These are phyloP conservation scores for Cyberlindnera sargentensis DNA, from an alignment of 805 yeast species.

Conservation along the genomic window DNA sequence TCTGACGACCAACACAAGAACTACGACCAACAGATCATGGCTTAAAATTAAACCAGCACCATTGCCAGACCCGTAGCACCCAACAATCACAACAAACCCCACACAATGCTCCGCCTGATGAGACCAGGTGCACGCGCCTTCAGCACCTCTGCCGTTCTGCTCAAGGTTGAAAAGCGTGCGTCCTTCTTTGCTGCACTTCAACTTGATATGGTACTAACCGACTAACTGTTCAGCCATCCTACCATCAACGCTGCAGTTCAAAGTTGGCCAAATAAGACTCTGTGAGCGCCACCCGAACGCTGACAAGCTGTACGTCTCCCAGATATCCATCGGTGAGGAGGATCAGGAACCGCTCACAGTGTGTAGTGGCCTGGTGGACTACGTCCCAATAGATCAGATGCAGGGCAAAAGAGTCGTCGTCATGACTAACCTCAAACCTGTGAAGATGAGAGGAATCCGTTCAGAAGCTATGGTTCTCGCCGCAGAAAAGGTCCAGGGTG, in stretches of 20 bases:
- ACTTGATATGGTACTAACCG: neutral
- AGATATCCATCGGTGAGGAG: constrained; percentile 22
- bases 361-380: constrained; percentile 52
- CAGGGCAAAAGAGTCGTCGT: constrained; percentile 40
- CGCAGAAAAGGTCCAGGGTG: constrained; percentile 30
- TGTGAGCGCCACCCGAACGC: constrained; percentile 49
- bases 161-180: constrained; percentile 7
- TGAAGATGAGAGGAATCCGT: constrained; percentile 53
- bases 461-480: constrained; percentile 66
- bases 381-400: constrained; percentile 33
- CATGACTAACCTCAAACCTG: constrained; percentile 50
- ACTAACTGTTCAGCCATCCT: constrained; percentile 1
- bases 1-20: no score
- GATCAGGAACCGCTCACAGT: constrained; percentile 29
- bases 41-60: no score
- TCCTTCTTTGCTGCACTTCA: neutral
- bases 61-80: no score
- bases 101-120: no score
- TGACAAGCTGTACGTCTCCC: constrained; percentile 51
- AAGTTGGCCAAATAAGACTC: constrained; percentile 42
- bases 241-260: constrained; percentile 25
- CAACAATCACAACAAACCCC: no score
- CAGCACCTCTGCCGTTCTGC: neutral
- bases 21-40: no score
- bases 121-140: no score